phyloP scores from a whole-genome alignment of 306 rosid species.

The Casuarina equisetifolia region DNA sequence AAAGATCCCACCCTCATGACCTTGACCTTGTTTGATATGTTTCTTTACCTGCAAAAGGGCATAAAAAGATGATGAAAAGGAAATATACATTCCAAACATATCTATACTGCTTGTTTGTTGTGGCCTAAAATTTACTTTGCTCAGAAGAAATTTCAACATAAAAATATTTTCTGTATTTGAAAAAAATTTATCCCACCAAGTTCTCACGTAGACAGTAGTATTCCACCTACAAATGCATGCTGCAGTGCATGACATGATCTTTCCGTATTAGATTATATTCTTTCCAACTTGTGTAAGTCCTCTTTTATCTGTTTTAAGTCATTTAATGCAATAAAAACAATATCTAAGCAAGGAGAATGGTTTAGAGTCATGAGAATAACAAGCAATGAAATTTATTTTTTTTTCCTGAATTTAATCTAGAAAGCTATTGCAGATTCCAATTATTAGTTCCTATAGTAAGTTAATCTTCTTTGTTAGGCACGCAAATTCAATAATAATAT shows the following conservation, averaged over 20 bases:
- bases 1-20: slow-evolving; percentile 96
- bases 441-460: background rate
- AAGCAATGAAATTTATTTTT: background rate
- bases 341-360: background rate
- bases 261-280: background rate
- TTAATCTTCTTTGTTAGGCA: background rate
- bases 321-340: background rate
- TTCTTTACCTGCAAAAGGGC: slow-evolving; percentile 64
- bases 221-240: background rate
- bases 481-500: background rate
- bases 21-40: slow-evolving; percentile 96
- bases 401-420: background rate
- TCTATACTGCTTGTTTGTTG: background rate
- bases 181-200: background rate
- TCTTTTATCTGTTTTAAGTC: background rate
- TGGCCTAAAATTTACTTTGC: too few relatives aligned
- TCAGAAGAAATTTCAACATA: background rate
- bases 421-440: background rate
- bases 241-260: too few relatives aligned
- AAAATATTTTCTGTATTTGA: background rate
- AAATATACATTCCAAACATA: background rate
- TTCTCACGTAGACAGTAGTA: background rate
- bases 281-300: background rate
- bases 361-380: background rate
- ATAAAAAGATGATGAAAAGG: background rate